These are phyloP conservation scores for Russula abietina DNA, from an alignment of 768 basidiomycete species.

Conservation along the genomic window DNA sequence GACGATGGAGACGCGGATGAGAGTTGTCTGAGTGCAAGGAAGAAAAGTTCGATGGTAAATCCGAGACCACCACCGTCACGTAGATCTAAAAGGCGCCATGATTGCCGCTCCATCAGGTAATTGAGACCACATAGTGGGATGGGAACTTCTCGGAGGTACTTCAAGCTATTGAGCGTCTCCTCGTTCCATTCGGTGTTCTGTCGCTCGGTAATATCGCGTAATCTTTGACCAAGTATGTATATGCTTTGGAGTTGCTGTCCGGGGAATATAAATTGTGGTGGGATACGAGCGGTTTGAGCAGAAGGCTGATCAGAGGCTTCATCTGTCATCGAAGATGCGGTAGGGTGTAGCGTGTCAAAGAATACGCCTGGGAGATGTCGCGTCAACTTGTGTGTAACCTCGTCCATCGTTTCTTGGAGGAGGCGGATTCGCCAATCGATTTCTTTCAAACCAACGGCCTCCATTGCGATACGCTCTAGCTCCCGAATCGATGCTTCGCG, in stretches of 20 bases:
- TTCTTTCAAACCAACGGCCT: background rate
- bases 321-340: background rate
- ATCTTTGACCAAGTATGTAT: background rate
- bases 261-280: background rate
- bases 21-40: constrained; percentile 8
- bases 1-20: background rate
- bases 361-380: constrained; percentile 9
- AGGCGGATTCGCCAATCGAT: background rate
- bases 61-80: background rate
- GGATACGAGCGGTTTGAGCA: background rate
- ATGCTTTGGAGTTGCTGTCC: background rate
- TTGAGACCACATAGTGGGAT: background rate
- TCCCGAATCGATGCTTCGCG: background rate
- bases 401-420: constrained; percentile 1
- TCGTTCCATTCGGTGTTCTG: background rate
- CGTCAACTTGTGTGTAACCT: background rate
- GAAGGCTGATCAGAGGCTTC: background rate
- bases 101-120: constrained; percentile 1
- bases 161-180: background rate
- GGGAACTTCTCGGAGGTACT: background rate
- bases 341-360: background rate
- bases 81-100: constrained; percentile 9
- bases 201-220: background rate
- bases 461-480: background rate
- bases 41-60: constrained; percentile 4